A percentile compares a stretch with the other conserved stretches of the same genome.
Evolutionary conservation across 257 asterid genomes (phyloP).

Genomic region (Nicotiana tomentosiformis): DNA sequence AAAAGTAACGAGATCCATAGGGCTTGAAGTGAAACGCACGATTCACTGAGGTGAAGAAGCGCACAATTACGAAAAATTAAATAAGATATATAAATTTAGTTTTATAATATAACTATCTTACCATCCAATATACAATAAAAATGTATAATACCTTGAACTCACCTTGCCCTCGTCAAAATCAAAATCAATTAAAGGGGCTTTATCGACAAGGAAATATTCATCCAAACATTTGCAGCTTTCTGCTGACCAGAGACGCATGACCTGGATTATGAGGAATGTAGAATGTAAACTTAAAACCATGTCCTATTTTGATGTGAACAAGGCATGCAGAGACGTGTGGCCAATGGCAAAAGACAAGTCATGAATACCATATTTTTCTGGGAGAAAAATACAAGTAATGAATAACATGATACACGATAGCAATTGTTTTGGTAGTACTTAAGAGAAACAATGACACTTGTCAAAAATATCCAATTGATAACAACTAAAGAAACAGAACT

Average conservation of each 20-base stretch:
- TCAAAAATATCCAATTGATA: not conserved
- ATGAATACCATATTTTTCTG: not conserved
- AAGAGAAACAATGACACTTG: constrained; percentile 3
- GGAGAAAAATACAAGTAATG: not conserved
- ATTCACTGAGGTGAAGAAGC: not conserved
- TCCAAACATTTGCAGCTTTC: constrained; percentile 83
- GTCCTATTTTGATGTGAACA: not conserved
- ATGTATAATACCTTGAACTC: constrained; percentile 15
- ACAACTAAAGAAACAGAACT: not conserved
- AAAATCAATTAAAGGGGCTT: constrained; percentile 80
- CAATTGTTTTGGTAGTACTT: not conserved
- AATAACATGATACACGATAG: not conserved
- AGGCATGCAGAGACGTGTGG: not conserved
- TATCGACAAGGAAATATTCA: constrained; percentile 68
- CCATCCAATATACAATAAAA: constrained; percentile 7
- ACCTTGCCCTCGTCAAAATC: constrained; percentile 97
- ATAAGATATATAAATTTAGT: not conserved
- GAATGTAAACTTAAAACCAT: not conserved
- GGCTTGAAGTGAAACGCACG: not conserved
- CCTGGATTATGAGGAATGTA: constrained; percentile 37
- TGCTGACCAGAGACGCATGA: constrained; percentile 96
- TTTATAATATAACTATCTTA: not conserved
- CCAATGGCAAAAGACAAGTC: not conserved
- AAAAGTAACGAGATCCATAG: not conserved
- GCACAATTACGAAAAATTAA: not conserved